These are phyloP conservation scores for Circinella umbellata DNA, from an alignment of 371 early-diverging fungal genomes.

Conservation along the genomic window DNA sequence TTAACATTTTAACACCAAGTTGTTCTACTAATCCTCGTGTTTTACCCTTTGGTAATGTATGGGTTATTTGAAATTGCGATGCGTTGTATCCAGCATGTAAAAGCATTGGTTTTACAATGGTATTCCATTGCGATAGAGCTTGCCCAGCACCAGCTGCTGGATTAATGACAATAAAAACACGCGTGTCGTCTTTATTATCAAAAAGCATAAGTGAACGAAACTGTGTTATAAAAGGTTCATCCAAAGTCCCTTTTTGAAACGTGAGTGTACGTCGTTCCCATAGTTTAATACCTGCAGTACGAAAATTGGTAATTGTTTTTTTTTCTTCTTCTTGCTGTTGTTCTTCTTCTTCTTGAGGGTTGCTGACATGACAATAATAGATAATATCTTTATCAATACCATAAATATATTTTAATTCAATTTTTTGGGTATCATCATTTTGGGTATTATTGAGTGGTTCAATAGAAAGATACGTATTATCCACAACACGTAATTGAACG, in stretches of 20 bases:
- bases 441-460: not conserved
- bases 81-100: slow-evolving; percentile 15
- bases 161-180: slow-evolving; percentile 25
- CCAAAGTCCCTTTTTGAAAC: not conserved
- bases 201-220: slow-evolving; percentile 8
- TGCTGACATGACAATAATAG: slow-evolving; percentile 1
- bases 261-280: slow-evolving; percentile 14
- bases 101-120: slow-evolving; percentile 30
- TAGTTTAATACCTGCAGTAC: not conserved
- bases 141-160: slow-evolving; percentile 30
- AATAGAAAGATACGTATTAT: not conserved
- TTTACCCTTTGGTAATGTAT: slow-evolving; percentile 13
- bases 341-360: slow-evolving; percentile 10
- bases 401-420: not conserved
- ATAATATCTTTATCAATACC: not conserved
- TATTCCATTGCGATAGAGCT: slow-evolving; percentile 20
- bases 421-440: not conserved
- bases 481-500: not conserved
- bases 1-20: slow-evolving; percentile 7
- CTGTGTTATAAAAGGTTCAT: slow-evolving; percentile 5
- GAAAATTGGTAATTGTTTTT: slow-evolving; percentile 17
- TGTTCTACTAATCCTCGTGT: slow-evolving; percentile 18
- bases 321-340: not conserved
- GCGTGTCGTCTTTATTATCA: not conserved
- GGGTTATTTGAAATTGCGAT: slow-evolving; percentile 7